phyloP scores from a whole-genome alignment of 1,139 yeast species.

The Yamadazyma friedrichii region DNA sequence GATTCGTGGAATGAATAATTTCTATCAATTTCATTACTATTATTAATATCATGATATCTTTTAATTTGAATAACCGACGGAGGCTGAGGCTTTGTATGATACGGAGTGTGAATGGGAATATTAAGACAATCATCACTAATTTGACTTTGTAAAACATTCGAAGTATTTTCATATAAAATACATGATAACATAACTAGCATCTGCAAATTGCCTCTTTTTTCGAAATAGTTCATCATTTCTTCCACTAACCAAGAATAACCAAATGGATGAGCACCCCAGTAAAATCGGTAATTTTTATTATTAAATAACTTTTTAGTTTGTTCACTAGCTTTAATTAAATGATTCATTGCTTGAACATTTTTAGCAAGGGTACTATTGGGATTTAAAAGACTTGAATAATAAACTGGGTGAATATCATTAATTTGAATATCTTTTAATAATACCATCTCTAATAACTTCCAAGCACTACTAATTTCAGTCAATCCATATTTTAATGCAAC shows the following conservation, averaged over 20 bases:
- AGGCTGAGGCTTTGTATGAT: conserved; percentile 34
- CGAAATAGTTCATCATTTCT: conserved; percentile 66
- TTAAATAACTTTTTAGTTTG: conserved; percentile 17
- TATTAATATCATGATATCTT: conserved; percentile 12
- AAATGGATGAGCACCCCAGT: conserved; percentile 83
- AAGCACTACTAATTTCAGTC: conserved; percentile 66
- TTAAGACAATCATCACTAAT: conserved; percentile 17
- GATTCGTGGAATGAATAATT: conserved; percentile 13
- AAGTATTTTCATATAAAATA: conserved; percentile 48
- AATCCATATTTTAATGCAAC: conserved; percentile 68
- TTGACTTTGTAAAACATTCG: conserved; percentile 14
- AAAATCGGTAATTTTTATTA: conserved; percentile 32
- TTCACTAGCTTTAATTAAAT: conserved; percentile 17
- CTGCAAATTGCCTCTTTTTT: conserved; percentile 65
- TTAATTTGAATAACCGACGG: conserved; percentile 22
- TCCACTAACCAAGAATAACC: conserved; percentile 75
- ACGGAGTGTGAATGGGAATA: conserved; percentile 52
- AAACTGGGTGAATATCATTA: conserved; percentile 16
- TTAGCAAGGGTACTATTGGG: conserved; percentile 13
- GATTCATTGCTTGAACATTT: conserved; percentile 18
- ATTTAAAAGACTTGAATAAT: conserved; percentile 10
- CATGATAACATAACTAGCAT: conserved; percentile 91
- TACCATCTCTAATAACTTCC: conserved; percentile 64
- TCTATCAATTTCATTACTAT: conserved; percentile 10
- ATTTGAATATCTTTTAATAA: conserved; percentile 30